Conservation (phyloP, 208 protist genomes). For the Trypanosoma cruzi region DNA sequence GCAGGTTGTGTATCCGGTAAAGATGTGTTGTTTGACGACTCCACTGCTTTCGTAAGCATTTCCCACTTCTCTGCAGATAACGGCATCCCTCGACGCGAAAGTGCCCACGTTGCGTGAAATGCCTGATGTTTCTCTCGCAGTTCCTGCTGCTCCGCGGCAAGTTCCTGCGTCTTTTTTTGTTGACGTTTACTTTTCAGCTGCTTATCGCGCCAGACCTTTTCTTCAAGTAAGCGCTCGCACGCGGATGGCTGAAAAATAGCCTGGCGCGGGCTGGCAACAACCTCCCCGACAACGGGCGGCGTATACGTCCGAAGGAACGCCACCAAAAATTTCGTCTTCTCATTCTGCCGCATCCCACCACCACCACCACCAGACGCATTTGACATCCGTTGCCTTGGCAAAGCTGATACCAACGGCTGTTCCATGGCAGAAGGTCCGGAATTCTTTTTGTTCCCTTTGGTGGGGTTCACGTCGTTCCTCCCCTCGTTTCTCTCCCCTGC, state of each 20-base stretch:
- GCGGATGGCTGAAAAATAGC: slow-evolving; percentile 7
- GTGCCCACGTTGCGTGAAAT: slow-evolving; percentile 64
- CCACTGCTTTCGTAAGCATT: slow-evolving; percentile 4
- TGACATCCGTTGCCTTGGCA: not conserved
- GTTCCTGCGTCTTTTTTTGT: not conserved
- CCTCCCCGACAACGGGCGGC: not conserved
- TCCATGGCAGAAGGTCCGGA: not conserved
- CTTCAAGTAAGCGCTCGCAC: slow-evolving; percentile 38
- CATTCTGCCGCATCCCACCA: not conserved
- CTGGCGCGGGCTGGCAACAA: not conserved
- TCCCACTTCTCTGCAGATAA: slow-evolving; percentile 46
- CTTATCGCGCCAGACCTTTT: slow-evolving; percentile 5
- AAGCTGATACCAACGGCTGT: not conserved
- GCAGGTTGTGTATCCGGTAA: not conserved
- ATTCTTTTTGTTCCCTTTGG: not conserved
- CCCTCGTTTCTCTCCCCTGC: not conserved
- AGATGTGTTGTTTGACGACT: not conserved
- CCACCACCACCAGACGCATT: not conserved
- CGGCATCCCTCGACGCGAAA: slow-evolving; percentile 61
- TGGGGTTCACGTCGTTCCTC: not conserved
- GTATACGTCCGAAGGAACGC: slow-evolving; percentile 16
- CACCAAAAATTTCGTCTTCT: not conserved
- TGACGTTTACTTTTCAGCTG: not conserved
- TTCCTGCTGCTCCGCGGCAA: slow-evolving; percentile 7
- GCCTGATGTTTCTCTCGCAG: slow-evolving; percentile 34